These are phyloP conservation scores for Syzygium malaccense DNA, from an alignment of 441 rosid genomes.

Conservation along the genomic window DNA sequence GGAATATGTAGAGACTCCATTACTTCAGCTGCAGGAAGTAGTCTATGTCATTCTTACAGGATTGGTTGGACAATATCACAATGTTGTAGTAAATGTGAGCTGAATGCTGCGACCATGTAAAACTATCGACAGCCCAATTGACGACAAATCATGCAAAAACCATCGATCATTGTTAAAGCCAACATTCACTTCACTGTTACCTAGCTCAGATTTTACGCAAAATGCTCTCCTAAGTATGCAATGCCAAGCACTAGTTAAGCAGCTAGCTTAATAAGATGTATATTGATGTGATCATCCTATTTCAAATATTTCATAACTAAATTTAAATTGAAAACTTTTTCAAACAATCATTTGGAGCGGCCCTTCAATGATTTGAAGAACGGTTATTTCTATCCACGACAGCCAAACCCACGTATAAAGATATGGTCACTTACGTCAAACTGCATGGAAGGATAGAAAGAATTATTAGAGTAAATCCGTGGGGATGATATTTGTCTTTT, in stretches of 20 bases:
- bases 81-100: not conserved
- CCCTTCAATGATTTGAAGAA: not conserved
- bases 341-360: not conserved
- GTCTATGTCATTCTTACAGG: not conserved
- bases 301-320: not conserved
- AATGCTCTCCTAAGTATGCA: not conserved
- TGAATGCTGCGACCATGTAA: not conserved
- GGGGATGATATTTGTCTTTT: not conserved
- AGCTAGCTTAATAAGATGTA: not conserved
- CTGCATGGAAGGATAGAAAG: not conserved
- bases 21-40: not conserved
- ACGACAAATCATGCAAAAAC: not conserved
- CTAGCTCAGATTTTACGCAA: not conserved
- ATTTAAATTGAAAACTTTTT: not conserved
- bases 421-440: not conserved
- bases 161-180: not conserved
- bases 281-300: not conserved
- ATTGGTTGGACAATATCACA: not conserved
- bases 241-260: not conserved
- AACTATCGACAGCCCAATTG: not conserved
- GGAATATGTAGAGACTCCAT: constrained; percentile 2
- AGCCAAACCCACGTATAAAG: not conserved
- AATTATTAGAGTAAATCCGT: not conserved
- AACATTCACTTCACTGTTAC: not conserved
- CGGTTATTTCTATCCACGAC: not conserved